Conservation (phyloP, 202 grass and related monocot species). For the Sporobolus alterniflorus region DNA sequence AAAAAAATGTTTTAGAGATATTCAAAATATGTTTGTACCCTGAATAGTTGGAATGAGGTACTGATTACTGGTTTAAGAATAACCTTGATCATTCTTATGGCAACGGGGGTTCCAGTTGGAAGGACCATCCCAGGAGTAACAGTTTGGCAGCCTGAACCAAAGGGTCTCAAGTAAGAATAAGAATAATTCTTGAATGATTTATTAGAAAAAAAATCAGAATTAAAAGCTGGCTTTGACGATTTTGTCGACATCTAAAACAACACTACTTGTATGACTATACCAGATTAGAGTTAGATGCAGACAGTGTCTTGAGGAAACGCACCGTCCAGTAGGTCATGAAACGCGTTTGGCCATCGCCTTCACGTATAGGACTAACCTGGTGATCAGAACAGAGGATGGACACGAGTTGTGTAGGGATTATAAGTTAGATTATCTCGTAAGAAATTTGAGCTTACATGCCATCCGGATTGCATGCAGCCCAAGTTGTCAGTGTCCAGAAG, state of each 20-base stretch:
- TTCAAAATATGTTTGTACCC: not conserved
- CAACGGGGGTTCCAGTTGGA: not conserved
- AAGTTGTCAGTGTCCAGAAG: not conserved
- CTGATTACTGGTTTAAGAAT: not conserved
- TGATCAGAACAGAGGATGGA: not conserved
- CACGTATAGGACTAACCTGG: not conserved
- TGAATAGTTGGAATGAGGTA: too few relatives aligned
- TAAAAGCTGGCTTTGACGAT: not conserved
- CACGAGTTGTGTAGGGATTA: too few relatives aligned
- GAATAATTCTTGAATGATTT: not conserved
- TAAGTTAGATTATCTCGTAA: too few relatives aligned
- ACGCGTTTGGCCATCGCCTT: constrained; percentile 1
- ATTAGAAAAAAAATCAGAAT: not conserved
- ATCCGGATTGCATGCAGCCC: not conserved
- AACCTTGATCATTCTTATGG: not conserved
- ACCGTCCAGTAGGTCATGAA: constrained; percentile 27
- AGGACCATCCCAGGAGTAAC: not conserved
- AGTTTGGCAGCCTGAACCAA: constrained; percentile 1
- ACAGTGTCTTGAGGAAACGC: too few relatives aligned
- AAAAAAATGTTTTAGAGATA: not conserved
- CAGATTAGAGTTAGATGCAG: too few relatives aligned
- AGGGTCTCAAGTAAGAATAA: not conserved
- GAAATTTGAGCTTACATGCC: not conserved
- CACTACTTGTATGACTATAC: too few relatives aligned
- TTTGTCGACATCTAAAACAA: not conserved